Evolutionary conservation across 148 eudicot species (phyloP), one percentile per base, ranked within the genome.

Genomic region (Rhododendron kiyosumense): DNA sequence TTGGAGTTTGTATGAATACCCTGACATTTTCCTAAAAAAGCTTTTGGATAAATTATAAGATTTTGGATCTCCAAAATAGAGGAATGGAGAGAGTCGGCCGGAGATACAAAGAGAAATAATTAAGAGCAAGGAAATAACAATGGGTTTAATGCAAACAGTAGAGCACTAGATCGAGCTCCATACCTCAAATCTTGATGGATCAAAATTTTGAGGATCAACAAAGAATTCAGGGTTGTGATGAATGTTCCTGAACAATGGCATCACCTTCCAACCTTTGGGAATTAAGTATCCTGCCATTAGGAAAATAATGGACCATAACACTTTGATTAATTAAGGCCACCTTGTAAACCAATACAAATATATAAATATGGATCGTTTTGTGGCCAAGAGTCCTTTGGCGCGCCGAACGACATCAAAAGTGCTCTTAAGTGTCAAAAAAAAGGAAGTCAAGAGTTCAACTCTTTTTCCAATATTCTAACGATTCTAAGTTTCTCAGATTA

Each of bases 181-280:
- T 91, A 97, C 99, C 99, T 97, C 94, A 86, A 95, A 97, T 84
- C 99, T 90, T 34, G 90, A 92, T 59, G 94, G 92, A 84, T 97
- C 93, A 88, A 95, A 95, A 28, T 9, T 90, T 85, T 91, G 85
- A 45, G 99, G 98, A 69, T 97, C 90, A 36, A 71, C 73, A 71
- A 91, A 97, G 89, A 90, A 92, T 84, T 89, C 90, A 2, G 99
- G 93, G 87, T 91, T 97, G 84, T 95, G 96, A 87, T 97, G 99
- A 84, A 95, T 95, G 88, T 90, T 97, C 86, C 99, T 91, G 88
- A 97, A 97, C 85, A 97, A 84, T 71, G 99, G 99, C 92, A 97
- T 88, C 74, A 95, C 98, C 88, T 97, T 95, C 99, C 99, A 96
- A 4, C 99, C 98, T 85, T 93, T 95, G 45, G 98, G 98, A 84